Percentiles rank a stretch among this genome's conserved stretches.
Conservation (phyloP, 1,284 basidiomycete species). For the Coniferiporia sulphurascens region DNA sequence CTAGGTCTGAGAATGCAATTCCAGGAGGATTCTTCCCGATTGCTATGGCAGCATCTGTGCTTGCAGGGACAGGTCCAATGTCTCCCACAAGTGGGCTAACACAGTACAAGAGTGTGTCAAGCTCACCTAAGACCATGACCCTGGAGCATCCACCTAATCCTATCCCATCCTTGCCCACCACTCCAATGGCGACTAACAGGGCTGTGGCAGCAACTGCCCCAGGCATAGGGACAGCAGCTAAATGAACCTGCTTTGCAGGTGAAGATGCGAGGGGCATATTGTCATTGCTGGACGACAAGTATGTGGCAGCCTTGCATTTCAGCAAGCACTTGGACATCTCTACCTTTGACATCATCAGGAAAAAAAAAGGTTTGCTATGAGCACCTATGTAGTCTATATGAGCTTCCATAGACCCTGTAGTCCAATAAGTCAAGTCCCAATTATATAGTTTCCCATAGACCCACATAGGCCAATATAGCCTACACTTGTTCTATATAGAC, state of each 20-base stretch:
- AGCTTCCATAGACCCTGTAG: too few species aligned
- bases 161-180: constrained; percentile 17
- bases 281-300: constrained; percentile 61
- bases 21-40: constrained; percentile 8
- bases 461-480: too few species aligned
- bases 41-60: not conserved
- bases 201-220: constrained; percentile 38
- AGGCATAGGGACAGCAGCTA: constrained; percentile 38
- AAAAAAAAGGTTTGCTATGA: too few species aligned
- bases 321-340: constrained; percentile 39
- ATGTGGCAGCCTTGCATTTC: constrained; percentile 55
- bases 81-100: constrained; percentile 22
- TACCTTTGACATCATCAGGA: constrained; percentile 32
- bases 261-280: constrained; percentile 66
- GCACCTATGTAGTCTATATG: too few species aligned
- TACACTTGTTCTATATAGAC: too few species aligned
- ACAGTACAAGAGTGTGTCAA: constrained; percentile 17
- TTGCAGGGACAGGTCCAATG: constrained; percentile 17
- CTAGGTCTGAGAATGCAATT: not conserved
- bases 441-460: too few species aligned
- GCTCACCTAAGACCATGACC: constrained; percentile 22
- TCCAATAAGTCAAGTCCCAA: too few species aligned
- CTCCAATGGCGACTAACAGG: constrained; percentile 19
- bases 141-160: constrained; percentile 24
- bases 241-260: constrained; percentile 47